Conservation (phyloP, 2,329 filamentous ascomycete genomes). For the Sclerotinia borealis region DNA sequence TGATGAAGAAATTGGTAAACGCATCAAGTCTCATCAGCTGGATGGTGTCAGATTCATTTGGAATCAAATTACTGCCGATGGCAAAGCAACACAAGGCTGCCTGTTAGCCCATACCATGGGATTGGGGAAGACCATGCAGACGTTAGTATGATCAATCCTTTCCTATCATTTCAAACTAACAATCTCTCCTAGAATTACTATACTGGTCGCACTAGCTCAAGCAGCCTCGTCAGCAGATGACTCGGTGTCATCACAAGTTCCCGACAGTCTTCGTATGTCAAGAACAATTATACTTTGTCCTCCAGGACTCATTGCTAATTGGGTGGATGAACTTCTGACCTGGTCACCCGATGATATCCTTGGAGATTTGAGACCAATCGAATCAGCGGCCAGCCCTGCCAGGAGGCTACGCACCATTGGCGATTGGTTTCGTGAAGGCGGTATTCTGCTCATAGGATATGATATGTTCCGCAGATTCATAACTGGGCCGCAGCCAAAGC, state of each 20-base stretch:
- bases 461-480: slow-evolving; percentile 52
- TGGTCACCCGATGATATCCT: slow-evolving; percentile 59
- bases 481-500: slow-evolving; percentile 32
- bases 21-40: slow-evolving; percentile 76
- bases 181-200: slow-evolving; percentile 50
- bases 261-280: slow-evolving; percentile 53
- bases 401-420: slow-evolving; percentile 43
- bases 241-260: slow-evolving; percentile 59
- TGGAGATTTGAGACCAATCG: slow-evolving; percentile 52
- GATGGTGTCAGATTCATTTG: slow-evolving; percentile 82
- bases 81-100: slow-evolving; percentile 61
- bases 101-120: slow-evolving; percentile 88
- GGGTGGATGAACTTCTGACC: slow-evolving; percentile 66
- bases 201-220: slow-evolving; percentile 69
- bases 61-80: slow-evolving; percentile 60
- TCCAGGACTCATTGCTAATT: slow-evolving; percentile 69
- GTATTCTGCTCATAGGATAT: slow-evolving; percentile 74
- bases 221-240: slow-evolving; percentile 54
- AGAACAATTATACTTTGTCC: slow-evolving; percentile 72
- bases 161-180: slow-evolving; percentile 12
- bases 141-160: slow-evolving; percentile 38
- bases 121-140: slow-evolving; percentile 86
- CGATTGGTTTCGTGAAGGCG: slow-evolving; percentile 59
- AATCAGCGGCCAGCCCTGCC: slow-evolving; percentile 33
- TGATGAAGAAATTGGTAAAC: slow-evolving; percentile 53